Base-by-base conservation (phyloP, 345 rosid genomes). In the Aegle marmelos region DNA sequence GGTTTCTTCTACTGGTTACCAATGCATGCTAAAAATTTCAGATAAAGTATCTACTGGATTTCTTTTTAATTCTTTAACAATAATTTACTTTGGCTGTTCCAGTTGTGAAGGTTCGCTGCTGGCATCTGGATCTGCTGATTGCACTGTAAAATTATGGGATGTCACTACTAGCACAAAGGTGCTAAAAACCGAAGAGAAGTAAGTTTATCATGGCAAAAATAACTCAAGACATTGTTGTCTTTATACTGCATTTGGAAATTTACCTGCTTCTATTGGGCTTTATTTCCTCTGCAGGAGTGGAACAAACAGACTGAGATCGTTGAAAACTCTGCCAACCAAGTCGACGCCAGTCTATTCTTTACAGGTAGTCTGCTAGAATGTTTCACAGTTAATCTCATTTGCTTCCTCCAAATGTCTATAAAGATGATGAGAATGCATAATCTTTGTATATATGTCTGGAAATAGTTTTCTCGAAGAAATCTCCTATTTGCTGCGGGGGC, bases 61-160 rank as follows among this genome's bases (percentile, higher is more conserved):
- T 34, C 30, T 65, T 50, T 63, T n/a, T 30, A n/a, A 16, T 74
- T 60, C 50, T 24, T 16, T 74, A 53, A 65, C 74, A 28, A 48
- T 73, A 74, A 68, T 67, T n/a, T 81, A 77, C 66, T 25, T 76
- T 79, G 74, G 48, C 5, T 4, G 7, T 70, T 37, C 54, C 91
- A 97, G 99, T 21, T 84, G 93, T 71, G 99, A 97, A 89, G 98
- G 99, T 45, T 87, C 94, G 41, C 93, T 97, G 81, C 93, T 96
- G 24, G 98, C 98, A 59, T 94, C 99, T 66, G 98, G 99, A 77
- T 94, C 99, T 64, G 99, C 98, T 9, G 98, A 94, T 87, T 90
- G 91, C 89, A 94, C 92, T 19, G 91, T 94, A 57, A 96, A 92
- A 85, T 83, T 96, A 58, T 94, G 98, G 99, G 98, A 94, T 68